Evolutionary conservation across 768 basidiomycete species (phyloP).

Genomic region (Pulveroboletus sp.): DNA sequence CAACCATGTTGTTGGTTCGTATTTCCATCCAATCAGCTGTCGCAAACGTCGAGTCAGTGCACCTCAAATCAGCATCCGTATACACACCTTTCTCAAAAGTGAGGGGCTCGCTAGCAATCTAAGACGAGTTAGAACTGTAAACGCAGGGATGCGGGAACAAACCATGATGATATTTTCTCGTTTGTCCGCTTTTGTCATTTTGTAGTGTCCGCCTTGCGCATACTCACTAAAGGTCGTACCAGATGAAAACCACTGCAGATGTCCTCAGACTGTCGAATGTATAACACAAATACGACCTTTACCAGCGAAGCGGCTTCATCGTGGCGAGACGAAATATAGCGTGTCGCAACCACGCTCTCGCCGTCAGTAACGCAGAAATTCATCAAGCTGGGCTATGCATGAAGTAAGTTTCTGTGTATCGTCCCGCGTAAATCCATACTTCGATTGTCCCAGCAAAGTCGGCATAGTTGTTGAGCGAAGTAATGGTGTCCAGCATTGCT

Average conservation of each 20-base stretch:
- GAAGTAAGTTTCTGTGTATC: constrained; percentile 1
- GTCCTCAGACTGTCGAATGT: constrained; percentile 4
- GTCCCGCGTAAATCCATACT: constrained; percentile 36
- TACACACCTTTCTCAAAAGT: constrained; percentile 88
- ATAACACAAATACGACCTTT: constrained; percentile 18
- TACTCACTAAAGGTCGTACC: constrained; percentile 94
- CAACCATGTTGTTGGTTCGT: constrained; percentile 91
- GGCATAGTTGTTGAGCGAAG: constrained; percentile 70
- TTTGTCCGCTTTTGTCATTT: constrained; percentile 95
- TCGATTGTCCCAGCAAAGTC: constrained; percentile 73
- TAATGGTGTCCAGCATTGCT: constrained; percentile 89
- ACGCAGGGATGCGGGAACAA: constrained; percentile 7
- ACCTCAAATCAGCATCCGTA: not conserved
- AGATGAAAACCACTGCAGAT: constrained; percentile 83
- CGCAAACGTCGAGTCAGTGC: not conserved
- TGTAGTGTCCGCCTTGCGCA: constrained; percentile 84
- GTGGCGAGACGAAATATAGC: constrained; percentile 89
- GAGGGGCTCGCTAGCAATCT: constrained; percentile 90
- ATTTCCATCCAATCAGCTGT: constrained; percentile 98
- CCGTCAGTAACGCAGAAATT: constrained; percentile 98
- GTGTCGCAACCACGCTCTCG: constrained; percentile 86
- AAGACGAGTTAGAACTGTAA: constrained; percentile 7
- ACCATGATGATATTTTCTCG: constrained; percentile 95
- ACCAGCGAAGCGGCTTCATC: constrained; percentile 93
- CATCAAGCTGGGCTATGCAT: constrained; percentile 73